Evolutionary conservation across 495 filamentous ascomycete species (phyloP).

Genomic region (Podospora didyma): DNA sequence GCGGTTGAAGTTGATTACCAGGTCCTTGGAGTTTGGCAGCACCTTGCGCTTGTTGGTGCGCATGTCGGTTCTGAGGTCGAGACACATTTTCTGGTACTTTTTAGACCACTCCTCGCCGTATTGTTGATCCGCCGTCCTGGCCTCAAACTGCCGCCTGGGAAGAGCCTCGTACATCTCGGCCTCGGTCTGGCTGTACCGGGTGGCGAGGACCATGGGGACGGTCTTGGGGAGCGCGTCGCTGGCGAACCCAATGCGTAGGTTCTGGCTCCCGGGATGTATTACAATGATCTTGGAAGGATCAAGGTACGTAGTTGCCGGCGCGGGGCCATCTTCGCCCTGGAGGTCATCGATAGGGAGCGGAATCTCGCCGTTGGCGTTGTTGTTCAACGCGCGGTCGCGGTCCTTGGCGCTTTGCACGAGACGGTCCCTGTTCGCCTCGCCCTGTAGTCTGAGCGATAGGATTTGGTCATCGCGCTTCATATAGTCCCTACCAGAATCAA

Average conservation of each 20-base stretch:
- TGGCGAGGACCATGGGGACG: slow-evolving; percentile 87
- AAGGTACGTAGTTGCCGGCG: slow-evolving; percentile 52
- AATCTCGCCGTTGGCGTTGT: slow-evolving; percentile 58
- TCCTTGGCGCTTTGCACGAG: slow-evolving; percentile 83
- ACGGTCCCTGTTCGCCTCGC: slow-evolving; percentile 72
- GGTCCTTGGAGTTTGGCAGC: slow-evolving; percentile 90
- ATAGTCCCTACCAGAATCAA: slow-evolving; percentile 65
- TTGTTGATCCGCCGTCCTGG: slow-evolving; percentile 65
- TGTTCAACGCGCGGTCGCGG: slow-evolving; percentile 76
- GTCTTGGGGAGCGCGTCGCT: slow-evolving; percentile 93
- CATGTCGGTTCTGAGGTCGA: slow-evolving; percentile 85
- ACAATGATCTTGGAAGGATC: slow-evolving; percentile 88
- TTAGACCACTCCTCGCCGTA: slow-evolving; percentile 83
- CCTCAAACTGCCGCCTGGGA: slow-evolving; percentile 80
- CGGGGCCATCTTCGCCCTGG: slow-evolving; percentile 53
- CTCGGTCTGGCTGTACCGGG: slow-evolving; percentile 69
- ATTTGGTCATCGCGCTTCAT: slow-evolving; percentile 97
- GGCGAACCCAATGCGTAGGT: slow-evolving; percentile 84
- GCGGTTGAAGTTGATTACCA: slow-evolving; percentile 89
- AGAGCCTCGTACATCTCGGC: slow-evolving; percentile 81
- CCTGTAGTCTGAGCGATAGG: slow-evolving; percentile 78
- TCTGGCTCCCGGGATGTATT: slow-evolving; percentile 97
- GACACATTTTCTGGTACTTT: slow-evolving; percentile 75
- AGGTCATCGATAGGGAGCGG: slow-evolving; percentile 53
- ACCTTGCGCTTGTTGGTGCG: slow-evolving; percentile 87